Conservation (phyloP, 2,329 filamentous ascomycete species). For the Nemania serpens region DNA sequence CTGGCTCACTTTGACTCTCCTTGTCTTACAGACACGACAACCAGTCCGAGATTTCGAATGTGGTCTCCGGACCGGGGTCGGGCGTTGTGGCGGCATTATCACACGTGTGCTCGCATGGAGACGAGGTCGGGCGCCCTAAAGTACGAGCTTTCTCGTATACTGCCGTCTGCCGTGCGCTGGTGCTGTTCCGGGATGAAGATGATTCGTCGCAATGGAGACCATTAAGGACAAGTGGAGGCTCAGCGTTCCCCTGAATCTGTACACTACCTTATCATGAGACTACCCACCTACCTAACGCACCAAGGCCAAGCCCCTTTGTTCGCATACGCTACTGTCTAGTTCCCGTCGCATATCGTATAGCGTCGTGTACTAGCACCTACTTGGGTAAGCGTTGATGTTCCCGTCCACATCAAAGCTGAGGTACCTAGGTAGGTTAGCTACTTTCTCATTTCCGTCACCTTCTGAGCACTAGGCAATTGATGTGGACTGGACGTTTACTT, state of each 20-base stretch:
- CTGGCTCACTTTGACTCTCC: constrained; percentile 34
- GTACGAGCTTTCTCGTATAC: constrained; percentile 17
- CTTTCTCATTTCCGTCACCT: too few relatives aligned
- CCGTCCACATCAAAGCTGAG: too few relatives aligned
- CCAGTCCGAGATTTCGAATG: constrained; percentile 37
- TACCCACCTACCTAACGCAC: too few relatives aligned
- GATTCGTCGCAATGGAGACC: constrained; percentile 17
- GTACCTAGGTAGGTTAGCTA: too few relatives aligned
- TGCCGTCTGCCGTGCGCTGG: constrained; percentile 5
- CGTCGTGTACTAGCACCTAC: too few relatives aligned
- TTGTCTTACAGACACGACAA: constrained; percentile 35
- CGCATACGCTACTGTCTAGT: not conserved
- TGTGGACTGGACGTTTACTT: too few relatives aligned
- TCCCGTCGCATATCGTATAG: too few relatives aligned
- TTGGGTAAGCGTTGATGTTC: too few relatives aligned
- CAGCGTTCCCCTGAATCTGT: not conserved
- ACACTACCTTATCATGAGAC: too few relatives aligned
- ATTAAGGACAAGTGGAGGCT: not conserved
- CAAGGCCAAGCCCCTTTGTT: not conserved
- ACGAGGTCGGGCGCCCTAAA: constrained; percentile 10
- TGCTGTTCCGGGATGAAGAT: not conserved
- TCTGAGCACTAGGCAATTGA: too few relatives aligned
- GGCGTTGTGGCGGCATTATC: constrained; percentile 27
- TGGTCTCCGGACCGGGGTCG: constrained; percentile 32
- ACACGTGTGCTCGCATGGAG: not conserved